These are phyloP conservation scores for Trichoderma sp. DNA, from an alignment of 2,329 filamentous ascomycete genomes.

Conservation along the genomic window DNA sequence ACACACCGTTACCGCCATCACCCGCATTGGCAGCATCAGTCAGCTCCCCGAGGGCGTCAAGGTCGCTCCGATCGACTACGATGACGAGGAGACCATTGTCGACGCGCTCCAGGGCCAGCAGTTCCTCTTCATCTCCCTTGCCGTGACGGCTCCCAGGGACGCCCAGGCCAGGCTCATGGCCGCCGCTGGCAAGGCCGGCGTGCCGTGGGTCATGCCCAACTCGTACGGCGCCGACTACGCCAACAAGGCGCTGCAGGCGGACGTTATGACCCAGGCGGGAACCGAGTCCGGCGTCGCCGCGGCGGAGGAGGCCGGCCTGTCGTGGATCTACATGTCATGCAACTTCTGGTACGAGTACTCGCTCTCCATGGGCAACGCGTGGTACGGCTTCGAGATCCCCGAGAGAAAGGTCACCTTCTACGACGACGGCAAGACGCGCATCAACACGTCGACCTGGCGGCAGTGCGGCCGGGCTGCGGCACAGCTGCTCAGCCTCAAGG, in stretches of 20 bases:
- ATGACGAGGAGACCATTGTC: constrained; percentile 47
- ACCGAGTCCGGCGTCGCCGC: constrained; percentile 26
- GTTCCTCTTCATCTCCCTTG: constrained; percentile 55
- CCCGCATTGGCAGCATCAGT: constrained; percentile 48
- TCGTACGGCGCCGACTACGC: constrained; percentile 42
- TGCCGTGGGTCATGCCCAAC: constrained; percentile 58
- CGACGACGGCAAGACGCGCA: constrained; percentile 58
- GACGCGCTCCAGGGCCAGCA: constrained; percentile 56
- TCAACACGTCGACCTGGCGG: constrained; percentile 61
- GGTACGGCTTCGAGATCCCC: constrained; percentile 55
- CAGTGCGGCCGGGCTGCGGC: constrained; percentile 62
- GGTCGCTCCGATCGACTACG: constrained; percentile 48
- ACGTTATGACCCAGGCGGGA: constrained; percentile 36
- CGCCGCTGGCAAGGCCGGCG: constrained; percentile 54
- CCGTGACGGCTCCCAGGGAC: constrained; percentile 44
- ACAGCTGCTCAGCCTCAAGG: constrained; percentile 49
- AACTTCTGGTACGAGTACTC: constrained; percentile 61
- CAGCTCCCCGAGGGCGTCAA: constrained; percentile 50
- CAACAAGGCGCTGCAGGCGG: constrained; percentile 36
- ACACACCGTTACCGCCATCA: constrained; percentile 56
- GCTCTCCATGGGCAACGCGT: constrained; percentile 42
- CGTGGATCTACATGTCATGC: constrained; percentile 56
- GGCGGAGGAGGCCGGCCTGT: constrained; percentile 40
- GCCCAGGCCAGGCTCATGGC: constrained; percentile 49
- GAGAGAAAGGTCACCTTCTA: constrained; percentile 49